Conservation (phyloP, 768 basidiomycete species). For the Termitomyces sp. region DNA sequence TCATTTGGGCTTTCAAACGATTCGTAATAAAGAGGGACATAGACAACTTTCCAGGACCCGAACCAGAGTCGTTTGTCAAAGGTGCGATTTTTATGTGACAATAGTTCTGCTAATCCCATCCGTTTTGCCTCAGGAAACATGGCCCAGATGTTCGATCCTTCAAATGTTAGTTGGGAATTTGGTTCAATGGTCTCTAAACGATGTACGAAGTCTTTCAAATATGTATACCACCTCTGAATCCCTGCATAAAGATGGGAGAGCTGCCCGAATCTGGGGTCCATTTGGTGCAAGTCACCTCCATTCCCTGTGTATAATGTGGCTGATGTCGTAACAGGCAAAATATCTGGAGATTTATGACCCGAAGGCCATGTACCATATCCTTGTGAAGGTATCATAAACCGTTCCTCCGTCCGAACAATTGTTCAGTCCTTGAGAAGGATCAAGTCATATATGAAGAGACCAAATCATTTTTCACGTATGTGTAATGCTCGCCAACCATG, state of each 20-base stretch:
- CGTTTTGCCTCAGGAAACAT: too few relatives aligned
- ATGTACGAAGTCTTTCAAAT: too few relatives aligned
- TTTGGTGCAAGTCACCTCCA: neutral
- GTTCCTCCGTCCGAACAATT: slow-evolving; percentile 12
- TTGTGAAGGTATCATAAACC: slow-evolving; percentile 22
- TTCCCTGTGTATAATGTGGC: neutral
- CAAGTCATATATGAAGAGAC: slow-evolving; percentile 3
- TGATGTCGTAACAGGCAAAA: slow-evolving; percentile 11
- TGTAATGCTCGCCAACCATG: neutral
- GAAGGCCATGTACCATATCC: slow-evolving; percentile 28
- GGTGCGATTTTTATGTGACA: slow-evolving; percentile 12
- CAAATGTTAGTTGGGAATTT: too few relatives aligned
- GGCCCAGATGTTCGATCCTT: too few relatives aligned
- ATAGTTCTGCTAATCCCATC: too few relatives aligned
- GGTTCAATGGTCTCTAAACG: too few relatives aligned
- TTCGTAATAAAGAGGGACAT: too few relatives aligned
- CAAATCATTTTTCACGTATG: neutral
- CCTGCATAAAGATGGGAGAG: neutral
- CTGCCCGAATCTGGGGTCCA: slow-evolving; percentile 1
- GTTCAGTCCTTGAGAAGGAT: too few relatives aligned
- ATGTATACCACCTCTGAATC: neutral
- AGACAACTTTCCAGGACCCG: too few relatives aligned
- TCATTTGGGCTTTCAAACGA: too few relatives aligned
- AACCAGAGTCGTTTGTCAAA: slow-evolving; percentile 20
- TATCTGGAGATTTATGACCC: slow-evolving; percentile 31